Evolutionary conservation across 257 asterid species (phyloP).

Genomic region (Leptodermis oblonga): DNA sequence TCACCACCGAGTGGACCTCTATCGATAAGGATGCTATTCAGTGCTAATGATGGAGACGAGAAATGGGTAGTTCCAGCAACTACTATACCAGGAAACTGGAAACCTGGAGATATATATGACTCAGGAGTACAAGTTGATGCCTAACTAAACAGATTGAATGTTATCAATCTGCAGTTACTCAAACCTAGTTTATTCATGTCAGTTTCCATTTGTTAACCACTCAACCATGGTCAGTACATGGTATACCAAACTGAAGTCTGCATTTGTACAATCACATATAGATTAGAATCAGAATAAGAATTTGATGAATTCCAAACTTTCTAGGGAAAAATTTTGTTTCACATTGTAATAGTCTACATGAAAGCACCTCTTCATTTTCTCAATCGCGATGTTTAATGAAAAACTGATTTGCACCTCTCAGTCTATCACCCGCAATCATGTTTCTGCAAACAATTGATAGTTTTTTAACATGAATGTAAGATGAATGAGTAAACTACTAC

Average conservation of each 20-base stretch:
- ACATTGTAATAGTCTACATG: background rate
- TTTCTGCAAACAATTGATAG: background rate
- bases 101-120: slow-evolving; percentile 64
- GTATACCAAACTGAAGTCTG: background rate
- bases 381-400: background rate
- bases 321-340: background rate
- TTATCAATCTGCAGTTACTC: background rate
- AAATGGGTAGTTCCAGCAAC: slow-evolving; percentile 62
- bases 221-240: background rate
- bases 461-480: background rate
- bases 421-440: no score
- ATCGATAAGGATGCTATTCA: slow-evolving; percentile 67
- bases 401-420: background rate
- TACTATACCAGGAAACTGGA: slow-evolving; percentile 68
- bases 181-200: slow-evolving; percentile 7
- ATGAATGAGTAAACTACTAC: background rate
- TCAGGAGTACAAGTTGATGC: slow-evolving; percentile 67
- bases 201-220: background rate
- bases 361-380: background rate
- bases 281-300: background rate
- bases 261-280: background rate
- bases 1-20: slow-evolving; percentile 70
- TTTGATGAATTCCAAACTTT: background rate
- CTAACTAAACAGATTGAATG: slow-evolving; percentile 22
- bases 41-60: slow-evolving; percentile 59